A percentile compares a stretch with the other conserved stretches of the same genome.
Evolutionary conservation across 2,329 filamentous ascomycete genomes (phyloP).

Genomic region (Colletotrichum higginsianum): DNA sequence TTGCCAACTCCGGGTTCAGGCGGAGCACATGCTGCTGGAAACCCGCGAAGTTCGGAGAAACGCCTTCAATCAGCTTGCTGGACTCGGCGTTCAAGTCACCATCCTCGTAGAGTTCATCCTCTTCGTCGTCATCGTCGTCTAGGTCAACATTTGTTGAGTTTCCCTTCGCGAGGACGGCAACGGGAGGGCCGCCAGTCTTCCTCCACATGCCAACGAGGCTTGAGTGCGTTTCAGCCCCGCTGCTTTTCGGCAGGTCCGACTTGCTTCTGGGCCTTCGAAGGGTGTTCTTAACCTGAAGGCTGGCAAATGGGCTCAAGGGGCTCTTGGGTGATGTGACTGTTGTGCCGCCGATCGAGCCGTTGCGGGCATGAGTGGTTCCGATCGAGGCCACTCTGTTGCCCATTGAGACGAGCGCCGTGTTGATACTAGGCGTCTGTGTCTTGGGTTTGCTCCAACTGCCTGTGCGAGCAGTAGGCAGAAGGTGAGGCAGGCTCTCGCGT

Average conservation of each 20-base stretch:
- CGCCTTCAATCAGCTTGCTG: constrained; percentile 74
- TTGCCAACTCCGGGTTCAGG: constrained; percentile 79
- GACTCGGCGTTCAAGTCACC: constrained; percentile 74
- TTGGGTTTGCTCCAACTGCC: constrained; percentile 65
- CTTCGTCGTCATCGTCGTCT: constrained; percentile 72
- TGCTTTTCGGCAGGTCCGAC: constrained; percentile 64
- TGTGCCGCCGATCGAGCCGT: constrained; percentile 72
- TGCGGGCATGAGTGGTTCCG: constrained; percentile 69
- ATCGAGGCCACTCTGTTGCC: constrained; percentile 69
- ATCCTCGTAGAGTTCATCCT: constrained; percentile 70
- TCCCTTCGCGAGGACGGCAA: constrained; percentile 61
- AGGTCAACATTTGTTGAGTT: constrained; percentile 46
- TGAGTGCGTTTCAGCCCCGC: constrained; percentile 48
- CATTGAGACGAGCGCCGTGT: constrained; percentile 71
- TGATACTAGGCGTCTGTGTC: constrained; percentile 69
- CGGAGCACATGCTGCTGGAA: constrained; percentile 82
- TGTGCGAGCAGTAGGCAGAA: constrained; percentile 66
- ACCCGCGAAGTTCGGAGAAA: constrained; percentile 80
- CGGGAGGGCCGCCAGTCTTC: constrained; percentile 68
- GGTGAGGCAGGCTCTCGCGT: constrained; percentile 59
- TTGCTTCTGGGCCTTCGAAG: constrained; percentile 71
- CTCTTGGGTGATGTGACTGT: constrained; percentile 69
- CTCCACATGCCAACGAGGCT: constrained; percentile 67
- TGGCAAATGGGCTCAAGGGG: constrained; percentile 62
- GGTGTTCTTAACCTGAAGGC: constrained; percentile 62